A percentile compares a stretch with the other conserved stretches of the same genome.
These are phyloP conservation scores for Rhynchospora tenuis DNA, from an alignment of 176 grass and related monocot genomes.

Conservation along the genomic window DNA sequence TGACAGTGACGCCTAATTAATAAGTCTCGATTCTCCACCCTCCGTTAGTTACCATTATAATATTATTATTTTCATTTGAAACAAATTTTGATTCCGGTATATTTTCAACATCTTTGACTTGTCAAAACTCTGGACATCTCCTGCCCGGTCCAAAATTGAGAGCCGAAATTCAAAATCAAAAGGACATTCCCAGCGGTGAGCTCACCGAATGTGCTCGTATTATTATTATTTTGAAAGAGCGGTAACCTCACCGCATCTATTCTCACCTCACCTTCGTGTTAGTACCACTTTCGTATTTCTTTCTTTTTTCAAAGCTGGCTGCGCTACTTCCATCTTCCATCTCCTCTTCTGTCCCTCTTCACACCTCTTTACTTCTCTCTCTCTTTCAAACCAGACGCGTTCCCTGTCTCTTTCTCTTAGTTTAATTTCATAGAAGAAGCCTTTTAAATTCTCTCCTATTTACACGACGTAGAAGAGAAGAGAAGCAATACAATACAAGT, in stretches of 20 bases:
- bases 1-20: too few species aligned
- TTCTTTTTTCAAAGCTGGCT: conserved; percentile 21
- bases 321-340: not conserved
- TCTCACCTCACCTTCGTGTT: not conserved
- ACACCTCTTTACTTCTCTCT: not conserved
- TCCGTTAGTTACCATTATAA: not conserved
- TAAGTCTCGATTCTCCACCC: too few species aligned
- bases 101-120: not conserved
- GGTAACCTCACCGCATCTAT: conserved; percentile 3
- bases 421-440: not conserved
- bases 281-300: not conserved
- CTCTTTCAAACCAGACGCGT: not conserved
- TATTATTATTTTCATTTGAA: not conserved
- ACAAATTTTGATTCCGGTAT: not conserved
- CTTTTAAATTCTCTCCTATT: not conserved
- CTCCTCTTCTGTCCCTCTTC: not conserved
- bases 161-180: not conserved
- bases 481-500: too few species aligned
- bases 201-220: not conserved
- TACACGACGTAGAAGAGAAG: not conserved
- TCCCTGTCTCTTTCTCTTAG: not conserved
- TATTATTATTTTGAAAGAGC: not conserved
- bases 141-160: not conserved
- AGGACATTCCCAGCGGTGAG: not conserved
- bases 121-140: not conserved